These are phyloP conservation scores for Grigorovia transvaalensis DNA, from an alignment of 805 yeast genomes.

Conservation along the genomic window DNA sequence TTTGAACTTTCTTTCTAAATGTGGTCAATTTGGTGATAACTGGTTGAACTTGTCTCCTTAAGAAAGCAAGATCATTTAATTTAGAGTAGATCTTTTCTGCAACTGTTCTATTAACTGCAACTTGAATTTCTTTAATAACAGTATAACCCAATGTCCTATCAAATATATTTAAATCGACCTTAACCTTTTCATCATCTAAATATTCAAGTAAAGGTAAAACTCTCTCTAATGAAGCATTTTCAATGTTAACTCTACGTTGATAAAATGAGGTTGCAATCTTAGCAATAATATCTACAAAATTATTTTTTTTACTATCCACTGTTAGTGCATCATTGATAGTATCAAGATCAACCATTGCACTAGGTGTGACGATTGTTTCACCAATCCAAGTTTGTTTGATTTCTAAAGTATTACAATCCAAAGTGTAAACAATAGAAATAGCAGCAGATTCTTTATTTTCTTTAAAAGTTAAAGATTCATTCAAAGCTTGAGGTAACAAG, in stretches of 20 bases:
- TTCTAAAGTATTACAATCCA: conserved; percentile 62
- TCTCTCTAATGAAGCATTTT: conserved; percentile 16
- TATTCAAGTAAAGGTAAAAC: conserved; percentile 62
- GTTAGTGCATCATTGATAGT: conserved; percentile 14
- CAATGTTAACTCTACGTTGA: conserved; percentile 14
- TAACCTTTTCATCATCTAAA: conserved; percentile 75
- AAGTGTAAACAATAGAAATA: conserved; percentile 67
- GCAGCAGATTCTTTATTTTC: conserved; percentile 54
- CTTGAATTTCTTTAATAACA: conserved; percentile 63
- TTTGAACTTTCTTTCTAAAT: conserved; percentile 59
- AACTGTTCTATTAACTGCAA: conserved; percentile 73
- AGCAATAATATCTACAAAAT: conserved; percentile 9
- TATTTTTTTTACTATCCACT: conserved; percentile 1
- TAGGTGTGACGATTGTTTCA: conserved; percentile 60
- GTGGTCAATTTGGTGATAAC: conserved; percentile 70
- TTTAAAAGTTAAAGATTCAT: conserved; percentile 49
- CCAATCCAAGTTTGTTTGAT: conserved; percentile 70
- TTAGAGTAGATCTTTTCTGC: conserved; percentile 70
- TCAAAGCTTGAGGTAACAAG: conserved; percentile 58
- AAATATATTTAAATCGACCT: conserved; percentile 62
- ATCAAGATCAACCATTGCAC: conserved; percentile 18
- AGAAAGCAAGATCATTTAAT: conserved; percentile 70
- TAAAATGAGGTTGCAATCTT: conserved; percentile 21
- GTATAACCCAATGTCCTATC: conserved; percentile 46
- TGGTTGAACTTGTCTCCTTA: conserved; percentile 84